Conservation (phyloP, 257 asterid species). For the Solanum microdontum region DNA sequence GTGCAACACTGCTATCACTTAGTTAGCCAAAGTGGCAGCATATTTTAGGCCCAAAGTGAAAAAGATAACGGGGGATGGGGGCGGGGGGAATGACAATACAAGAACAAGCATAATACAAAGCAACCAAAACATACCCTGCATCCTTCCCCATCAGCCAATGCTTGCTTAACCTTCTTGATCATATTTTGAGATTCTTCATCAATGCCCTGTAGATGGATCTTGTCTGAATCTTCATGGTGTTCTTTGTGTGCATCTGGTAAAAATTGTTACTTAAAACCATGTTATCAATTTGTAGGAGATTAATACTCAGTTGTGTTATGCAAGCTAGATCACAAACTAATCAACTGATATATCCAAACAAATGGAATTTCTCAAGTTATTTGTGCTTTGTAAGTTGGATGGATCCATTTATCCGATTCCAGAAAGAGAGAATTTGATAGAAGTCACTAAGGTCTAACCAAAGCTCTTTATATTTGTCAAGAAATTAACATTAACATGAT, state of each 20-base stretch:
- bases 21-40: background rate
- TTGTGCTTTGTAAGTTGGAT: background rate
- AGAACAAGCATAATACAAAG: background rate
- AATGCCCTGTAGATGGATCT: slow-evolving; percentile 48
- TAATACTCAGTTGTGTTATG: background rate
- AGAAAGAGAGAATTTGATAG: background rate
- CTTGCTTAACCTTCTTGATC: slow-evolving; percentile 83
- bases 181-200: slow-evolving; percentile 74
- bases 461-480: background rate
- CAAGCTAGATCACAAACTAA: background rate
- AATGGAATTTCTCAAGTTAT: background rate
- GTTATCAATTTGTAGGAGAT: background rate
- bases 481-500: background rate
- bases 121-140: slow-evolving; percentile 57
- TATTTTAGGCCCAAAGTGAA: slow-evolving; percentile 1
- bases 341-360: background rate
- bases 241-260: slow-evolving; percentile 63
- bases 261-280: background rate
- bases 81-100: background rate
- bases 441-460: background rate
- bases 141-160: slow-evolving; percentile 79
- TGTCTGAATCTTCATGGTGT: slow-evolving; percentile 39
- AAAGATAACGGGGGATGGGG: background rate
- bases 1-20: background rate
- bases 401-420: background rate